Percentiles rank a stretch among this genome's conserved stretches.
phyloP scores from a whole-genome alignment of 352 stramenopile genomes.

The Phytophthora sp. region DNA sequence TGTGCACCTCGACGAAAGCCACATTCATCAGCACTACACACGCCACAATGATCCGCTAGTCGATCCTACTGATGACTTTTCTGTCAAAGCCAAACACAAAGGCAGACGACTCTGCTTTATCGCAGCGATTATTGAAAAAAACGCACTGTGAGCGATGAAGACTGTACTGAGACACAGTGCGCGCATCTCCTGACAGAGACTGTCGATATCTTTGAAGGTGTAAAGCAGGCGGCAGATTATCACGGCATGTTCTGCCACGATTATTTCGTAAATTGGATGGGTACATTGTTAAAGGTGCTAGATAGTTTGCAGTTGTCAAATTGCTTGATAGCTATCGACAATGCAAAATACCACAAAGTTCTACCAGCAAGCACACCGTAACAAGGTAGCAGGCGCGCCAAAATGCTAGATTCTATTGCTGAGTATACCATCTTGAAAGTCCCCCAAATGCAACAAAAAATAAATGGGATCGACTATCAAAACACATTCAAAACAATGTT shows the following conservation, averaged over 20 bases:
- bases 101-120: no score
- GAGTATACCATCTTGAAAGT: no score
- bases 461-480: no score
- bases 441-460: no score
- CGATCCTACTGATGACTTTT: conserved; percentile 30
- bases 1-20: conserved; percentile 41
- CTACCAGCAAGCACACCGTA: not conserved
- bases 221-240: conserved; percentile 21
- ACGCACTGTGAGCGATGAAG: conserved; percentile 3
- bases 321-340: conserved; percentile 20
- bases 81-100: no score
- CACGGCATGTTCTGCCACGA: conserved; percentile 32
- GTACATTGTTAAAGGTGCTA: conserved; percentile 1
- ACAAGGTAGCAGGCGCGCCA: not conserved
- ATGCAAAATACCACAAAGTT: conserved; percentile 20
- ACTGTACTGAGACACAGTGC: not conserved
- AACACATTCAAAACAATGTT: no score
- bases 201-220: conserved; percentile 32
- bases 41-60: no score
- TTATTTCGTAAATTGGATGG: conserved; percentile 19
- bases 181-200: no score
- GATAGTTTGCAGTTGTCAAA: not conserved
- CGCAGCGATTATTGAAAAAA: not conserved
- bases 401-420: conserved; percentile 3
- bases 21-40: conserved; percentile 42